Evolutionary conservation across 495 filamentous ascomycete genomes (phyloP).

Genomic region (Hypoxylon subgilvum): DNA sequence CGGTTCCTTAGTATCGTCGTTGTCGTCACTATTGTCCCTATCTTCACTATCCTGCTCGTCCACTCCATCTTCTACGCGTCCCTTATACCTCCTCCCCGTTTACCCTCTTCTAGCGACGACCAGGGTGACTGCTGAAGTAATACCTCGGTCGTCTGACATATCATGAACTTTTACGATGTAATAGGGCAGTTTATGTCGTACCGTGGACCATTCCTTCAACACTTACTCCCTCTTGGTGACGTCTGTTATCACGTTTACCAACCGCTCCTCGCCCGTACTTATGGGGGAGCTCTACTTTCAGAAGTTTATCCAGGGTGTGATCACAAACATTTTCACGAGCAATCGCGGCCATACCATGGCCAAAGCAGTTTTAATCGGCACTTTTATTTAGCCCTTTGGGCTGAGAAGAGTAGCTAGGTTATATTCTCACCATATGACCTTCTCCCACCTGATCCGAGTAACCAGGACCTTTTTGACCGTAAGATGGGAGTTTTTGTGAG

Average conservation of each 20-base stretch:
- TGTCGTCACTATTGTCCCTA: background rate
- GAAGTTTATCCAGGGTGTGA: conserved; percentile 5
- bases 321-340: conserved; percentile 6
- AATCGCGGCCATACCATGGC: conserved; percentile 4
- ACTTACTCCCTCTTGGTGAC: conserved; percentile 3
- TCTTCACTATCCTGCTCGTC: too few species aligned
- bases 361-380: background rate
- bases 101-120: too few species aligned
- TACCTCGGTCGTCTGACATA: background rate
- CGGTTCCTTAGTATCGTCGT: too few species aligned
- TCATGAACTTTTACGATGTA: conserved; percentile 28
- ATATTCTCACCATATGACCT: too few species aligned
- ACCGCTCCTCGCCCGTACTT: conserved; percentile 14
- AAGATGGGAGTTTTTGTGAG: too few species aligned
- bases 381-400: conserved; percentile 10
- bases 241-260: conserved; percentile 3
- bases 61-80: too few species aligned
- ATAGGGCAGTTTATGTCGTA: conserved; percentile 6
- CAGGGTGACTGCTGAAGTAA: background rate
- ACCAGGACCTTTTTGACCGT: too few species aligned
- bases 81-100: too few species aligned
- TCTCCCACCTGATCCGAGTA: too few species aligned
- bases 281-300: conserved; percentile 17
- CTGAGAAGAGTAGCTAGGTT: too few species aligned
- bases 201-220: conserved; percentile 14